Evolutionary conservation across 2,329 filamentous ascomycete genomes (phyloP).

Genomic region (Paracamarosporium sp.): DNA sequence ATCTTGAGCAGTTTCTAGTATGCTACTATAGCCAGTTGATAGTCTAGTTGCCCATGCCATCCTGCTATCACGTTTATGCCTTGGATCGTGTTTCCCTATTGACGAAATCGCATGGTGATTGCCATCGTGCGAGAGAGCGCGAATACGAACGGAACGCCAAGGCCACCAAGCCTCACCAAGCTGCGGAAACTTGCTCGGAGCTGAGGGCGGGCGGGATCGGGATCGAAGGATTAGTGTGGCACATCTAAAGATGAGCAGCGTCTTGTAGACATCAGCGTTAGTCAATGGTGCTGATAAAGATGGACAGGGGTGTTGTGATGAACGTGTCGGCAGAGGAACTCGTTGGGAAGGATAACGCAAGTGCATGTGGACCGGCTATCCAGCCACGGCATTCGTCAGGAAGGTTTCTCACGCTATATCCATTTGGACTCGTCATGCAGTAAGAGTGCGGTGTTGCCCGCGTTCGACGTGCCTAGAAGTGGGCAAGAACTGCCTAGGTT

Average conservation of each 20-base stretch:
- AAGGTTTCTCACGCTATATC: no score
- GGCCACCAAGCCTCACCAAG: conserved; percentile 7
- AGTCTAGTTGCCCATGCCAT: background rate
- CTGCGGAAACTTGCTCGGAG: conserved; percentile 6
- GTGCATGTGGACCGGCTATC: no score
- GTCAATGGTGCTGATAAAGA: background rate
- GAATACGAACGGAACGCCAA: background rate
- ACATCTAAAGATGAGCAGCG: background rate
- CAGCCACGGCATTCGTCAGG: no score
- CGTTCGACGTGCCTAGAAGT: background rate
- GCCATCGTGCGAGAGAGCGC: background rate
- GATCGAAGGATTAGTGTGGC: background rate
- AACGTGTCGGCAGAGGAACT: no score
- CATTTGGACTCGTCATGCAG: background rate
- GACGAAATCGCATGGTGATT: background rate
- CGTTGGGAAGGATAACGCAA: no score
- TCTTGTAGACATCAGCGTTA: background rate
- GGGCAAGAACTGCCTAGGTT: background rate
- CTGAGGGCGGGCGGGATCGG: background rate
- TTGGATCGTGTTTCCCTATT: background rate
- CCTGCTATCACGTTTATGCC: background rate
- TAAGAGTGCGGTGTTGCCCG: background rate
- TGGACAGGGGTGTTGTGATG: background rate
- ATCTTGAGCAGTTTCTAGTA: background rate
- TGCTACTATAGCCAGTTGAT: background rate